Evolutionary conservation across 257 asterid species (phyloP).

Genomic region (Linderniella brevidens): DNA sequence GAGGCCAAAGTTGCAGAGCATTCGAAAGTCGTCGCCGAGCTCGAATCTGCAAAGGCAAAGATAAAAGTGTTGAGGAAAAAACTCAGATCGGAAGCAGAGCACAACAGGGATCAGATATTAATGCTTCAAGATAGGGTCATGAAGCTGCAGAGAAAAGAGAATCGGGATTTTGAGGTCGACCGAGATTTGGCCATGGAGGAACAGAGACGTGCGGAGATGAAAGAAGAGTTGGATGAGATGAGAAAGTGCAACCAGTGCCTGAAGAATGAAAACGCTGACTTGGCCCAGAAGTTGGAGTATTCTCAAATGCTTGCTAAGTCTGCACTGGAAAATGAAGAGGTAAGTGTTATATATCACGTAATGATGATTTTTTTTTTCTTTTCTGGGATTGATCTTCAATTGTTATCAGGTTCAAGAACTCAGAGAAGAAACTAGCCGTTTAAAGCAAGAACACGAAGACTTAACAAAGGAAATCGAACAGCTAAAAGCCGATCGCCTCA

Average conservation of each 20-base stretch:
- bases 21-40: conserved; percentile 44
- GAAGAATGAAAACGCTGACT: conserved; percentile 38
- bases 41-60: conserved; percentile 62
- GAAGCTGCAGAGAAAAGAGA: too few relatives aligned
- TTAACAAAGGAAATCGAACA: conserved; percentile 54
- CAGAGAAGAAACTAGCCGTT: conserved; percentile 26
- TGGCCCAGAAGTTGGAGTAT: conserved; percentile 41
- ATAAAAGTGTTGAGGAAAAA: conserved; percentile 45
- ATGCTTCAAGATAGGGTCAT: conserved; percentile 56
- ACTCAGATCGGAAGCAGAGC: conserved; percentile 47
- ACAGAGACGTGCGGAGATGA: conserved; percentile 25
- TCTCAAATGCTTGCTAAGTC: conserved; percentile 34
- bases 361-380: too few relatives aligned
- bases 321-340: conserved; percentile 47
- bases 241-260: conserved; percentile 29
- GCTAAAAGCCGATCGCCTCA: conserved; percentile 40
- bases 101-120: conserved; percentile 46
- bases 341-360: too few relatives aligned
- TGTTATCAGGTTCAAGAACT: conserved; percentile 37
- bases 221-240: conserved; percentile 41
- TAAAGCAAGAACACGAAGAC: conserved; percentile 43
- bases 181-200: conserved; percentile 13
- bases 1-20: conserved; percentile 49
- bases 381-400: too few relatives aligned
- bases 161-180: conserved; percentile 20